A percentile compares a stretch with the other conserved stretches of the same genome.
Evolutionary conservation across 345 rosid species (phyloP).

Genomic region (Raphanus raphanistrum): DNA sequence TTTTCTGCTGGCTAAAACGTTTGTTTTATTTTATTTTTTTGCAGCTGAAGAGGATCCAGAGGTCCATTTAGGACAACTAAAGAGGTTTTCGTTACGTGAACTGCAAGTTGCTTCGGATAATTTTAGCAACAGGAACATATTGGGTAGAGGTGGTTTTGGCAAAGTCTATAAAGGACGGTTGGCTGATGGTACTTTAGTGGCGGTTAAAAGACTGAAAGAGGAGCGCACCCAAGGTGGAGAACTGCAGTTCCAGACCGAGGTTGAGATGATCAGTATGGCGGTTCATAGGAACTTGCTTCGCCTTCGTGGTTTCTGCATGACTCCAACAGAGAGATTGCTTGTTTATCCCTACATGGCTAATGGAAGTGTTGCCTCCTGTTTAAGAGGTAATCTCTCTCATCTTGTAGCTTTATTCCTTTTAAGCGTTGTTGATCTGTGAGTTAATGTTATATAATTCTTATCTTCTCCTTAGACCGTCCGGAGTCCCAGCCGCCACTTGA

Average conservation of each 20-base stretch:
- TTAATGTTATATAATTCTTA: neutral
- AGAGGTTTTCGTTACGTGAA: constrained; percentile 81
- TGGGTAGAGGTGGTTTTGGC: constrained; percentile 96
- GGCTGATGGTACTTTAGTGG: constrained; percentile 75
- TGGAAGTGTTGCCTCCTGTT: constrained; percentile 95
- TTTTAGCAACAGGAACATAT: constrained; percentile 84
- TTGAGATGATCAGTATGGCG: constrained; percentile 97
- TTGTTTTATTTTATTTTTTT: constrained; percentile 13
- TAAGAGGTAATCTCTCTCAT: constrained; percentile 60
- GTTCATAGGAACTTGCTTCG: constrained; percentile 92
- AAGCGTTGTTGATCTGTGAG: neutral
- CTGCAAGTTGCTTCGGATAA: constrained; percentile 83
- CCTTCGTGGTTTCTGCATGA: constrained; percentile 81
- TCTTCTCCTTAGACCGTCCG: constrained; percentile 32
- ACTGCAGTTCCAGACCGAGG: constrained; percentile 89
- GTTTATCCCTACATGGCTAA: constrained; percentile 96
- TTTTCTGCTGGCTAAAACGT: constrained; percentile 7
- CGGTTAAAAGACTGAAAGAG: constrained; percentile 94
- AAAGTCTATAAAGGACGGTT: constrained; percentile 88
- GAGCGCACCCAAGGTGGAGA: constrained; percentile 78
- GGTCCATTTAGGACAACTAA: constrained; percentile 83
- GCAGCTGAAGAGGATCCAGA: constrained; percentile 99
- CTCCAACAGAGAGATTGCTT: constrained; percentile 81
- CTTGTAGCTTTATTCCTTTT: neutral
- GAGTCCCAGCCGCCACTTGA: constrained; percentile 62